These are phyloP conservation scores for Pinus taeda DNA, from an alignment of 75 land plant species.

Conservation along the genomic window DNA sequence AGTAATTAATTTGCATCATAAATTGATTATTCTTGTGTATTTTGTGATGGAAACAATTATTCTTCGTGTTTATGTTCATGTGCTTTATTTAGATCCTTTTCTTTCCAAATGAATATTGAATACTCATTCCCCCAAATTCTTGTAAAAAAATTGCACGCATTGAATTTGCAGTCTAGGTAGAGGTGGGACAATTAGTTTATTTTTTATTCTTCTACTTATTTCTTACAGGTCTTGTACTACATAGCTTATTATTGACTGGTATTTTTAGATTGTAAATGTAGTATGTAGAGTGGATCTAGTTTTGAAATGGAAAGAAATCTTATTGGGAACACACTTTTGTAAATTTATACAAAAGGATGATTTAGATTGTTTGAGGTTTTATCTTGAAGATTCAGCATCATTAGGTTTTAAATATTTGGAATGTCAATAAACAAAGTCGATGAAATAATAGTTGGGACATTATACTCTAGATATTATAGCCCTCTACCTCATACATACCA, in stretches of 20 bases:
- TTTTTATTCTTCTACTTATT: not conserved
- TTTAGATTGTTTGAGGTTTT: too few relatives aligned
- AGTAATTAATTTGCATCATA: not conserved
- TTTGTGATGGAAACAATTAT: not conserved
- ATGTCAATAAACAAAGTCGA: too few relatives aligned
- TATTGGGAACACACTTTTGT: not conserved
- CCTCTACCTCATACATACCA: too few relatives aligned
- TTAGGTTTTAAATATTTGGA: too few relatives aligned
- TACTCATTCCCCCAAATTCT: not conserved
- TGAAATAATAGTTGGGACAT: too few relatives aligned
- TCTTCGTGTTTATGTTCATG: not conserved
- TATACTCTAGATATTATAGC: too few relatives aligned
- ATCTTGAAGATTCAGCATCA: too few relatives aligned
- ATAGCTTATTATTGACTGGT: not conserved
- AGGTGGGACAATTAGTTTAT: not conserved
- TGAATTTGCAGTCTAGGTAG: not conserved
- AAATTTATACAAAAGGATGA: not conserved
- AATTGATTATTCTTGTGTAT: not conserved
- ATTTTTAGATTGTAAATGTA: not conserved
- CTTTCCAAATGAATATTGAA: not conserved
- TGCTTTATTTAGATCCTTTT: not conserved
- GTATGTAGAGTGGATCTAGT: not conserved
- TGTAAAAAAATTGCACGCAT: not conserved
- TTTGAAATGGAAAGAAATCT: not conserved
- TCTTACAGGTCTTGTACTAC: not conserved